These are phyloP conservation scores for Magnolia sinica DNA, from an alignment of 164 flowering plant genomes.

Conservation along the genomic window DNA sequence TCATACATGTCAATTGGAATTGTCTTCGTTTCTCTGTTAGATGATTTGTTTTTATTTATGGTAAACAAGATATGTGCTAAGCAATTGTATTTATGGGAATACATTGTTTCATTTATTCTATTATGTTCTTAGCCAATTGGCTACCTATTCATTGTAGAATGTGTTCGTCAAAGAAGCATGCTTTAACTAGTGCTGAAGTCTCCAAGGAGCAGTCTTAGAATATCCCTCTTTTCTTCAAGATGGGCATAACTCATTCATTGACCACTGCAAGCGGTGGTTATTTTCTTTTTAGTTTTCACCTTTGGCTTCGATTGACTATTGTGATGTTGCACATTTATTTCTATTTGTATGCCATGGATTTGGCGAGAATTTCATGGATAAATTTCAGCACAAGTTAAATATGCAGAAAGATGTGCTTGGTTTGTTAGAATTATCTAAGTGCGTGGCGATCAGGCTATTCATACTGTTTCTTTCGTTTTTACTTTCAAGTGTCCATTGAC, in stretches of 20 bases:
- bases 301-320: background rate
- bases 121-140: too few relatives aligned
- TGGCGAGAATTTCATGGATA: background rate
- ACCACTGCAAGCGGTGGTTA: background rate
- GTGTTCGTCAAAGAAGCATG: too few relatives aligned
- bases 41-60: too few relatives aligned
- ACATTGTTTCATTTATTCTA: too few relatives aligned
- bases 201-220: too few relatives aligned
- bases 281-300: background rate
- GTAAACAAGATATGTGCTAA: too few relatives aligned
- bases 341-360: background rate
- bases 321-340: background rate
- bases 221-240: too few relatives aligned
- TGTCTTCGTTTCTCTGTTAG: too few relatives aligned
- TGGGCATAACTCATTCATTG: background rate
- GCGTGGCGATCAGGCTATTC: background rate
- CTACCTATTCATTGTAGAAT: too few relatives aligned
- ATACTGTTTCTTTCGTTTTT: background rate
- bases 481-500: background rate
- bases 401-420: background rate
- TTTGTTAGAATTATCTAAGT: background rate
- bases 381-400: background rate
- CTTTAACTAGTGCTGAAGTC: too few relatives aligned
- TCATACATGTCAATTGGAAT: too few relatives aligned
- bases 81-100: too few relatives aligned